These are phyloP conservation scores for Helianthus annuus DNA, from an alignment of 129 eudicot species.

Conservation along the genomic window HanXRQr2.0-SUNRISE NC_035434.2:170380377-170380876, in stretches of 20 bases:
- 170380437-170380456: no score
- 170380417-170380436: no score
- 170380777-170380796: constrained; percentile 31
- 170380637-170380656: constrained; percentile 44
- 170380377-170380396: no score
- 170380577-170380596: constrained; percentile 41
- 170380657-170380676: constrained; percentile 39
- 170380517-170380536: constrained; percentile 34
- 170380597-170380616: constrained; percentile 40
- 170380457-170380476: background rate
- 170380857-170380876: background rate
- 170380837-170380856: constrained; percentile 28
- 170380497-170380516: constrained; percentile 33
- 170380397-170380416: no score
- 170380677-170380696: constrained; percentile 31
- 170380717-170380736: constrained; percentile 42
- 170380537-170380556: constrained; percentile 24
- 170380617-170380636: constrained; percentile 30
- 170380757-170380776: constrained; percentile 33
- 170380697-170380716: constrained; percentile 40
- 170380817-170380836: constrained; percentile 33
- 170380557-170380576: constrained; percentile 39
- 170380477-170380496: background rate
- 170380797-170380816: constrained; percentile 30
- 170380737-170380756: constrained; percentile 32